These are phyloP conservation scores for Podaxis sp. DNA, from an alignment of 768 basidiomycete species.

Conservation along the genomic window DNA sequence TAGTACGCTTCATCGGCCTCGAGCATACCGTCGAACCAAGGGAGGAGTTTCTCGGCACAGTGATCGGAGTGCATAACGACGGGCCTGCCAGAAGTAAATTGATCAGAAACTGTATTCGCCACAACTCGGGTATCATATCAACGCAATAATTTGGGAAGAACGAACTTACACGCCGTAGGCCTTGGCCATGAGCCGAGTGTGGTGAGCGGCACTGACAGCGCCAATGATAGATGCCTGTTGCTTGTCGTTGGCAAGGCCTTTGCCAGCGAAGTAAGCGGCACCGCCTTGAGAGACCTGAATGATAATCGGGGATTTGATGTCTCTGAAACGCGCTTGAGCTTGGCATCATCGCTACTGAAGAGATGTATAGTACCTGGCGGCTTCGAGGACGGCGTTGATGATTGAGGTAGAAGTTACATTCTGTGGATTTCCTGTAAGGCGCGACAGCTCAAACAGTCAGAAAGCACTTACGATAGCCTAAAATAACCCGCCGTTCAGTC, in stretches of 20 bases:
- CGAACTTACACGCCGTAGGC: conserved; percentile 85
- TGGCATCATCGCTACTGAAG: background rate
- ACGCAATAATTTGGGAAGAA: background rate
- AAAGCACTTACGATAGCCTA: conserved; percentile 73
- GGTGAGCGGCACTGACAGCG: conserved; percentile 89
- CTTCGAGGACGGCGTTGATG: conserved; percentile 93
- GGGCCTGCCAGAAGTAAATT: conserved; percentile 50
- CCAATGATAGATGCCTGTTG: conserved; percentile 96
- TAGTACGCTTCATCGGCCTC: conserved; percentile 92
- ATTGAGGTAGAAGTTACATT: conserved; percentile 97
- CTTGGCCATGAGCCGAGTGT: conserved; percentile 84
- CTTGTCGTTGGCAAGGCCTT: conserved; percentile 91
- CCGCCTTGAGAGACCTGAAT: conserved; percentile 98
- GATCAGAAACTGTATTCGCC: conserved; percentile 9
- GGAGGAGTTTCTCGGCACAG: conserved; percentile 96
- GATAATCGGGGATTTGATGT: conserved; percentile 97
- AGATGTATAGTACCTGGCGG: conserved; percentile 64
- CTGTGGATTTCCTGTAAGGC: conserved; percentile 34
- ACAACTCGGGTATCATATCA: background rate
- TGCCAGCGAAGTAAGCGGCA: conserved; percentile 93
- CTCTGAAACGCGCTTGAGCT: conserved; percentile 43
- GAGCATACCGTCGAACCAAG: conserved; percentile 99
- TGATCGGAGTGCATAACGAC: conserved; percentile 98
- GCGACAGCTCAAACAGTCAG: background rate
- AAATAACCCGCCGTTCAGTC: conserved; percentile 15